A percentile compares a stretch with the other conserved stretches of the same genome.
phyloP scores from a whole-genome alignment of 2,329 filamentous ascomycete species.

The Dactylellina leptospora region DNA sequence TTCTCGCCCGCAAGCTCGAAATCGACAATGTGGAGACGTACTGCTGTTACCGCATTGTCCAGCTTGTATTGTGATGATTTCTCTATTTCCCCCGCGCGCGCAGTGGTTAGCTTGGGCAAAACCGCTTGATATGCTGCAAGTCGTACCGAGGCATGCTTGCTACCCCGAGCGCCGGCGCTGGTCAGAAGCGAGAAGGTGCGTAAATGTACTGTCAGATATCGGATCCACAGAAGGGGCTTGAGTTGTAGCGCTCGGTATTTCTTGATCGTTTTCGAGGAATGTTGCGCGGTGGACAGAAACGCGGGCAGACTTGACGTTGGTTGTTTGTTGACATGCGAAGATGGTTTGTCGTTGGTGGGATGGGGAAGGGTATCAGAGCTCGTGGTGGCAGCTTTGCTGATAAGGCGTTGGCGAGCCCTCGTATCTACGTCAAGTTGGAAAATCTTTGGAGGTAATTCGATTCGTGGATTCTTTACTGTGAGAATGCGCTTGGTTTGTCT shows the following conservation, averaged over 20 bases:
- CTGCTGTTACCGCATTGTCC: conserved; percentile 99
- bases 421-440: too few relatives aligned
- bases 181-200: background rate
- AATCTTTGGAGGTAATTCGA: too few relatives aligned
- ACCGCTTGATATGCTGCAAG: background rate
- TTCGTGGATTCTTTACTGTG: too few relatives aligned
- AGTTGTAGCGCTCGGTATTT: background rate
- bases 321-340: conserved; percentile 28
- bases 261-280: too few relatives aligned
- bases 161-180: background rate
- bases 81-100: conserved; percentile 66
- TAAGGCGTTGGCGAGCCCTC: too few relatives aligned
- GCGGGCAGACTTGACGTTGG: conserved; percentile 20
- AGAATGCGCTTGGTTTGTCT: background rate
- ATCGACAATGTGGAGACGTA: conserved; percentile 67
- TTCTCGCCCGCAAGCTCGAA: too few relatives aligned
- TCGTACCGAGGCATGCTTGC: conserved; percentile 34
- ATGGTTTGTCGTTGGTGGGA: background rate
- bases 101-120: conserved; percentile 12
- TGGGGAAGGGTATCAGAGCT: background rate
- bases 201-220: too few relatives aligned
- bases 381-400: too few relatives aligned
- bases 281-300: conserved; percentile 3
- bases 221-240: background rate
- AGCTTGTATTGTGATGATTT: conserved; percentile 99